These are phyloP conservation scores for Camellia granthamiana DNA, from an alignment of 148 eudicot genomes.

Conservation along the genomic window DNA sequence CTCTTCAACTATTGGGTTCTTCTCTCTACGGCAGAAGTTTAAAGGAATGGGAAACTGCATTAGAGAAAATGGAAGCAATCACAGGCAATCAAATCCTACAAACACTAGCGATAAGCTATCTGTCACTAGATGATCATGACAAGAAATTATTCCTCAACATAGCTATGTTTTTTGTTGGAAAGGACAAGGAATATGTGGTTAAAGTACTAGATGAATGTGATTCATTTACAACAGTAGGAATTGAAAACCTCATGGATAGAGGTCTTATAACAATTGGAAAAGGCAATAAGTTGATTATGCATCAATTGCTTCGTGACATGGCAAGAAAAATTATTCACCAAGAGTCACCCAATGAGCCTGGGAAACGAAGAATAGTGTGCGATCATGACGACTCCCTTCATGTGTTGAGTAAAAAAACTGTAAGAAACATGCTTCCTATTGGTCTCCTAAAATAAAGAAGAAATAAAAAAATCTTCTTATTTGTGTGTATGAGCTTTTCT, in stretches of 20 bases:
- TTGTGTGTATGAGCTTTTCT: background rate
- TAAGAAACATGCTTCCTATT: background rate
- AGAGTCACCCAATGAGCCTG: conserved; percentile 13
- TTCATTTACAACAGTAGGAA: conserved; percentile 6
- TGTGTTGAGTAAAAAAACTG: background rate
- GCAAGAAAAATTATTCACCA: background rate
- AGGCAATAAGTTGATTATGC: conserved; percentile 1
- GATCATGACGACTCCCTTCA: conserved; percentile 4
- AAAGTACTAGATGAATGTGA: conserved; percentile 13
- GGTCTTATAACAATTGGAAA: conserved; percentile 1
- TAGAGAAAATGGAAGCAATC: conserved; percentile 8
- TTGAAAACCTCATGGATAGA: conserved; percentile 5
- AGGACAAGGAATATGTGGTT: conserved; percentile 5
- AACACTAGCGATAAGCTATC: conserved; percentile 1
- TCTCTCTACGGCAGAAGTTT: background rate
- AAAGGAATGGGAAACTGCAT: conserved; percentile 12
- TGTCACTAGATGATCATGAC: conserved; percentile 13
- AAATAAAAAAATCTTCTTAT: background rate
- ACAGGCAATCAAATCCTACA: conserved; percentile 6
- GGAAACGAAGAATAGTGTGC: conserved; percentile 2
- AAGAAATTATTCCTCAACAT: conserved; percentile 2
- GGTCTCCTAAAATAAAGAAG: background rate
- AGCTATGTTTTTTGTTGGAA: conserved; percentile 12
- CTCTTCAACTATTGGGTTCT: conserved; percentile 15
- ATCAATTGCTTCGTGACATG: conserved; percentile 9